These are phyloP conservation scores for Colletotrichum liriopes DNA, from an alignment of 2,329 filamentous ascomycete genomes.

Conservation along the genomic window DNA sequence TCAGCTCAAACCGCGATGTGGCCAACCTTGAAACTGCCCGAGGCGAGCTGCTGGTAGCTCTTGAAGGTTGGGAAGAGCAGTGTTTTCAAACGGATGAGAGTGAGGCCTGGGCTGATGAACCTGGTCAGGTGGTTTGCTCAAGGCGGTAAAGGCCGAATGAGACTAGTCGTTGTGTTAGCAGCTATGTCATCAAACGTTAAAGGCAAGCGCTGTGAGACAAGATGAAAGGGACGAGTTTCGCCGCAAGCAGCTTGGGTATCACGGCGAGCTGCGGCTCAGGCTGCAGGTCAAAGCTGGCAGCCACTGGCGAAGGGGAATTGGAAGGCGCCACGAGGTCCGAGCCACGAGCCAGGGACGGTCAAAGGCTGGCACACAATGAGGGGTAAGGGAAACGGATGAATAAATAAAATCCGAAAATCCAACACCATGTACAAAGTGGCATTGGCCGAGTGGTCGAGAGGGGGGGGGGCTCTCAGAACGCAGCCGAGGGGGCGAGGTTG, in stretches of 20 bases:
- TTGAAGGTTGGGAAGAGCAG: conserved; percentile 9
- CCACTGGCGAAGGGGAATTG: conserved; percentile 24
- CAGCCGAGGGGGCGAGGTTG: conserved; percentile 1
- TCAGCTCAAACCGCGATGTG: neutral
- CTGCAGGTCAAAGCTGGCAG: conserved; percentile 40
- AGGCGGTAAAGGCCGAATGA: conserved; percentile 47
- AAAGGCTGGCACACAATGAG: conserved; percentile 31
- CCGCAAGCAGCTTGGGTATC: conserved; percentile 39
- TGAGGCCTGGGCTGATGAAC: neutral
- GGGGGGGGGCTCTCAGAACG: neutral
- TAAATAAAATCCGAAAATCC: conserved; percentile 44
- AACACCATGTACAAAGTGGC: neutral
- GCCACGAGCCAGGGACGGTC: conserved; percentile 29
- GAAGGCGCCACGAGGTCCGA: conserved; percentile 37
- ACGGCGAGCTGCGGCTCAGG: conserved; percentile 37
- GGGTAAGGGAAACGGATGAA: conserved; percentile 38
- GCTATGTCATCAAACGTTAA: conserved; percentile 42
- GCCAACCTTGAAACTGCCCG: neutral
- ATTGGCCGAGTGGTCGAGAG: neutral
- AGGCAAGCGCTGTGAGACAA: conserved; percentile 40
- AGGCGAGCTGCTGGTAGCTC: neutral
- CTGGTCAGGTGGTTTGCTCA: conserved; percentile 36
- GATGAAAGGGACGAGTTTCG: conserved; percentile 40
- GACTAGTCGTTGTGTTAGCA: conserved; percentile 35
- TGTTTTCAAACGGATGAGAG: conserved; percentile 20